Percentiles rank a stretch among this genome's conserved stretches.
Conservation (phyloP, 352 stramenopile species). For the Globisporangium splendens region DNA sequence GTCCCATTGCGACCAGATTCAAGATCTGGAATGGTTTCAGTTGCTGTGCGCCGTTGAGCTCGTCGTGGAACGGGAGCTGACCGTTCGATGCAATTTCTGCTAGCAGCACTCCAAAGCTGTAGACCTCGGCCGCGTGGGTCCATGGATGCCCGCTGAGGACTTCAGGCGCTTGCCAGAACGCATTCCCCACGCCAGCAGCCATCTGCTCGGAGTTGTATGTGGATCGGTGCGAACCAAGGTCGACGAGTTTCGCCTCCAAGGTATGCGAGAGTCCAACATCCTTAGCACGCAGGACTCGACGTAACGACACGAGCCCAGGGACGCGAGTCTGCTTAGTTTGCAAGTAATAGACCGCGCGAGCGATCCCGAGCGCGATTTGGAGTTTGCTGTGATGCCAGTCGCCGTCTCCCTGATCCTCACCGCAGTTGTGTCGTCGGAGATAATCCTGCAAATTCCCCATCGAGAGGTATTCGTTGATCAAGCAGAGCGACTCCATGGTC, state of each 20-base stretch:
- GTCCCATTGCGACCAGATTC: slow-evolving; percentile 1
- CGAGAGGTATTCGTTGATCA: slow-evolving; percentile 27
- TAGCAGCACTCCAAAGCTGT: slow-evolving; percentile 36
- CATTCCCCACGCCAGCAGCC: slow-evolving; percentile 11
- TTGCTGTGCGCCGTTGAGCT: not conserved
- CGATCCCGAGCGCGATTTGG: slow-evolving; percentile 26
- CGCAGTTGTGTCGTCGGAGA: slow-evolving; percentile 7
- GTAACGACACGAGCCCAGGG: slow-evolving; percentile 16
- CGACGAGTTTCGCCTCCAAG: slow-evolving; percentile 32
- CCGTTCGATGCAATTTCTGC: slow-evolving; percentile 25
- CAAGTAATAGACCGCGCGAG: slow-evolving; percentile 31
- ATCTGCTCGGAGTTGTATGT: slow-evolving; percentile 6
- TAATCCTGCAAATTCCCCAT: slow-evolving; percentile 21
- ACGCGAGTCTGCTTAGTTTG: slow-evolving; percentile 10
- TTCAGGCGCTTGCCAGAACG: slow-evolving; percentile 35
- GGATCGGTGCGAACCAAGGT: slow-evolving; percentile 25
- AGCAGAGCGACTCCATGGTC: slow-evolving; percentile 9
- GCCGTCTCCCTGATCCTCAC: not conserved
- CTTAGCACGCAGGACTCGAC: slow-evolving; percentile 41
- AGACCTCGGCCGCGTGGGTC: slow-evolving; percentile 32
- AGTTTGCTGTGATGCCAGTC: slow-evolving; percentile 25
- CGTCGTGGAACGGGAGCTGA: not conserved
- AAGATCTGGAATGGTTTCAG: slow-evolving; percentile 9
- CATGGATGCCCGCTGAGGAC: slow-evolving; percentile 18
- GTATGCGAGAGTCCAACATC: slow-evolving; percentile 30